A percentile compares a stretch with the other conserved stretches of the same genome.
phyloP scores from a whole-genome alignment of 176 grass and related monocot species.

The Thinopyrum elongatum region DNA sequence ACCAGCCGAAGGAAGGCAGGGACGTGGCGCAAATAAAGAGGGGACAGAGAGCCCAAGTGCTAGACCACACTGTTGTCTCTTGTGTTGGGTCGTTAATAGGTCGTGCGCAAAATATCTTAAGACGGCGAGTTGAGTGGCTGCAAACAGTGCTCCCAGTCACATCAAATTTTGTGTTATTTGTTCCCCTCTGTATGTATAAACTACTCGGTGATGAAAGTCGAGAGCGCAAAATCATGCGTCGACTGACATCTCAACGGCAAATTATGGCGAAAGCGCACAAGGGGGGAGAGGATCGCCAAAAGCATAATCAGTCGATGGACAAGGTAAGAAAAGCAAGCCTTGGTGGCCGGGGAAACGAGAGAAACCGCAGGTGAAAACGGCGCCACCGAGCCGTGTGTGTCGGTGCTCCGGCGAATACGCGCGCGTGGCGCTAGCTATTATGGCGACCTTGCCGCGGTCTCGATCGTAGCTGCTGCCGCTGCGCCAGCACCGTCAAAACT shows the following conservation, averaged over 20 bases:
- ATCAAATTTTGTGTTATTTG: not conserved
- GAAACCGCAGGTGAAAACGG: too few species aligned
- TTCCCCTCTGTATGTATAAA: not conserved
- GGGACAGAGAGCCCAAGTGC: not conserved
- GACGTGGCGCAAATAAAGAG: not conserved
- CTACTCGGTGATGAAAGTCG: not conserved
- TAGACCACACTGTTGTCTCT: not conserved
- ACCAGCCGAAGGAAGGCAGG: not conserved
- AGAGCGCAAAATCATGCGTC: not conserved
- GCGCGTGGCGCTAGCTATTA: too few species aligned
- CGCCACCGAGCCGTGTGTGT: too few species aligned
- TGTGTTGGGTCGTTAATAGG: not conserved
- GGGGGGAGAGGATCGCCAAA: not conserved
- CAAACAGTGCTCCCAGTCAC: not conserved
- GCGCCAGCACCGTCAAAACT: not conserved
- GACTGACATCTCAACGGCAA: too few species aligned
- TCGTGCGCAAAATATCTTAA: not conserved
- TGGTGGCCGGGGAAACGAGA: too few species aligned
- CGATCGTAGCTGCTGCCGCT: not conserved
- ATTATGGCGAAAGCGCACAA: not conserved
- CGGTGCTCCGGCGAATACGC: too few species aligned
- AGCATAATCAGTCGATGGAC: too few species aligned
- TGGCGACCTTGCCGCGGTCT: too few species aligned
- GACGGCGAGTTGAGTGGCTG: not conserved
- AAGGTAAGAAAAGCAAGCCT: too few species aligned